Conservation (phyloP, 1,284 basidiomycete genomes). For the Cryptococcus wingfieldii region DNA sequence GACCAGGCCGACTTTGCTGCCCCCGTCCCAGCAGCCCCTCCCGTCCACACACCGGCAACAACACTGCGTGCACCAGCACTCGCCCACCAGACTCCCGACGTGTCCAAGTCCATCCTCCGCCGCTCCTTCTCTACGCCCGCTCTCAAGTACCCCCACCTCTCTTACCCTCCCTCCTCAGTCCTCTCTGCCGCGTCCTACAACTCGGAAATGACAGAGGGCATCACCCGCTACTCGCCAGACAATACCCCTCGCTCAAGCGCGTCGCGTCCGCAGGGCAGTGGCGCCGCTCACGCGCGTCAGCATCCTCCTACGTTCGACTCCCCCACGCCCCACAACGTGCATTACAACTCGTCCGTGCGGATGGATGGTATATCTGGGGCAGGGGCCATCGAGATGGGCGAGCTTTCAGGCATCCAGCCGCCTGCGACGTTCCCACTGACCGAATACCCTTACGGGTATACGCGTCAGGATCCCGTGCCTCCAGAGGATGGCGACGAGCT, state of each 20-base stretch:
- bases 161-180: not conserved
- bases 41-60: not conserved
- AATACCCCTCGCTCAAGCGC: not conserved
- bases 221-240: not conserved
- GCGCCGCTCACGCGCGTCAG: not conserved
- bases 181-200: not conserved
- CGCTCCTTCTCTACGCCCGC: not conserved
- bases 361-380: not conserved
- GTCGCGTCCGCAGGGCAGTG: not conserved
- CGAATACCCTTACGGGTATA: conserved; percentile 13
- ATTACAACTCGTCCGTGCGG: not conserved
- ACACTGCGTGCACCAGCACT: not conserved
- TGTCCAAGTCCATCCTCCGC: not conserved
- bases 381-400: not conserved
- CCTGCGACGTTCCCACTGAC: conserved; percentile 16
- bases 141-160: not conserved
- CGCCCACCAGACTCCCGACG: not conserved
- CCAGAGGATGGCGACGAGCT: conserved; percentile 11
- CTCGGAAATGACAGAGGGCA: not conserved
- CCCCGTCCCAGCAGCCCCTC: not conserved
- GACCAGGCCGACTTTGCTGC: not conserved
- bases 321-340: not conserved
- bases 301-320: not conserved
- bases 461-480: conserved; percentile 18
- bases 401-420: conserved; percentile 19